Base-by-base conservation (phyloP, 805 yeast genomes). In the Candida vartiovaarae region DNA sequence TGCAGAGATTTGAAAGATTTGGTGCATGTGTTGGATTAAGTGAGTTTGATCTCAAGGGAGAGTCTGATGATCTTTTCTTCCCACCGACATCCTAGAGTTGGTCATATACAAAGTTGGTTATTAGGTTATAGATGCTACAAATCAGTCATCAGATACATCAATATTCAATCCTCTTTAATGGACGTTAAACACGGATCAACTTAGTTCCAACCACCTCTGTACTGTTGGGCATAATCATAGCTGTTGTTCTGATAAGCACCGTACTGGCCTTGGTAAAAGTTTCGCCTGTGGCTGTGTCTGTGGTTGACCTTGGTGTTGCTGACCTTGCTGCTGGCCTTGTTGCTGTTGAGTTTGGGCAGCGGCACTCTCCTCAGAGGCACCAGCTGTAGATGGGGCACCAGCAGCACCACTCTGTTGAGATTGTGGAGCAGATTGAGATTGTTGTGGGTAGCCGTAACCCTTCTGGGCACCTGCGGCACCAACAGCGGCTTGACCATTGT, bases 1-100 rank as follows among this genome's bases (percentile, higher is more conserved):
- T 82, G 65, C 67, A 72, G 42, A 73, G 90, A 52, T 91, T 82
- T 58, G 71, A 76, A 39, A 70, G 71, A 53, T 80, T 86, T 49
- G 97, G 96, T 32, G 61, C 63, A 28, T 62, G 63, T 10, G 71
- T 85, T 29, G 98, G 97, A 3, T 73, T 87, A 49, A 80, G 90
- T 56, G 98, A 90, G 62, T 68, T 67, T 39, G 95, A 84, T 57
- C 70, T 90, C 49, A 75, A 96, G 60, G 77, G 74, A n/a, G 27
- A 32, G 10, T 32, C 41, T 23, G 37, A 36, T 7, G 39, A 41
- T 3, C 39, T 40, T 23, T 15, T 24, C 5, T 48, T 36, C 37
- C 42, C 49, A n/a, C 41, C 43, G 29, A 33, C 34, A 32, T 39
- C n/a, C 7, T 32, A 10, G 20, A 15, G 32, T 29, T 29, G 32